Base-by-base conservation (phyloP, 306 rosid genomes). In the Sechiopsis laciniata region DNA sequence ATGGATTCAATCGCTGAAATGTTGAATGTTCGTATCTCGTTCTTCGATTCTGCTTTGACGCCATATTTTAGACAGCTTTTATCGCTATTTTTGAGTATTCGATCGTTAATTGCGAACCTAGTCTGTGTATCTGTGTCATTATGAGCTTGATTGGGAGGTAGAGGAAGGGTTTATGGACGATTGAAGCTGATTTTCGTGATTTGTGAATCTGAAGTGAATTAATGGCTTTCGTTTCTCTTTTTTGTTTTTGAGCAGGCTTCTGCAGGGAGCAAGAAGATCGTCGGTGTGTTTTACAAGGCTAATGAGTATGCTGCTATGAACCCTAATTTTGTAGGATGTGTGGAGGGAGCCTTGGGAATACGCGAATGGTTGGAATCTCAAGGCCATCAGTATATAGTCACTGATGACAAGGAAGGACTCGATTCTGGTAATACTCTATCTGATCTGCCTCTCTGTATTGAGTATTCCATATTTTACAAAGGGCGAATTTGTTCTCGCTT, bases 331-430 rank as follows among this genome's bases (percentile, higher is more conserved):
- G 88, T 94, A 52, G 98, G 98, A 42, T 94, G 96, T 75, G 89
- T 80, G 65, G 98, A 94, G 78, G 85, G 93, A 62, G 91, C 92
- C 15, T 82, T 94, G 76, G 97, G 97, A 29, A 90, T 94, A 3
- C 87, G 87, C 10, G 96, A 89, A 58, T 94, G 98, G 98, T 82
- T 94, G 10, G 97, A 90, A 85, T 94, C 97, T 15, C 90, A 87
- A 55, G 97, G 98, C 35, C 98, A 94, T 80, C 79, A 85, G 57
- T 94, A 90, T 79, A 83, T 94, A 19, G 98, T 94, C 78, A 94
- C 98, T 3, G 98, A 90, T 78, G 98, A 94, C 81, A 90, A 90
- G 81, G 98, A 90, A 37, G 98, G 98, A 74, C 89, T 85, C 0
- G 56, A 85, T 83, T 89, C 76, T 77, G 98, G 98, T 94, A 67